Conservation (phyloP, 1,139 yeast species). For the Zygosaccharomyces pseudobailii region DNA sequence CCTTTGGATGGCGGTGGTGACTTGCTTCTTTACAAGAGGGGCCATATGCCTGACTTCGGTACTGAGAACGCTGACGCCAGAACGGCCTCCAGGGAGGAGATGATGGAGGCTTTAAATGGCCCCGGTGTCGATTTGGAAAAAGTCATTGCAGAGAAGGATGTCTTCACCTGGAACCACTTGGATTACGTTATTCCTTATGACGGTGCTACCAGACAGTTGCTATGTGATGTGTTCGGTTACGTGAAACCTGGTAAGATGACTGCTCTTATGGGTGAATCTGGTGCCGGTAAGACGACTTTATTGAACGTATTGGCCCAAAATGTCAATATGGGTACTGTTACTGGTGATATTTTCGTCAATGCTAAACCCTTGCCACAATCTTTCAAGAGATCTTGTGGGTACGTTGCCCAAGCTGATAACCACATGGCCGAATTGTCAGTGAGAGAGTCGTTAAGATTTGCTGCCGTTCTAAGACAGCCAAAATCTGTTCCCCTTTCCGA, state of each 20-base stretch:
- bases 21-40: conserved; percentile 51
- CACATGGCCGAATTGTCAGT: conserved; percentile 56
- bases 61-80: conserved; percentile 40
- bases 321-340: conserved; percentile 52
- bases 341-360: conserved; percentile 62
- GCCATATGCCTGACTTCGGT: conserved; percentile 44
- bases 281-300: conserved; percentile 66
- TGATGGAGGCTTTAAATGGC: conserved; percentile 42
- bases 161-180: conserved; percentile 52
- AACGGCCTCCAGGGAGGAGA: conserved; percentile 41
- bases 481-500: conserved; percentile 44
- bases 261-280: conserved; percentile 65
- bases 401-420: conserved; percentile 62
- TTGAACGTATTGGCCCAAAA: conserved; percentile 57
- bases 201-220: conserved; percentile 44
- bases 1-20: conserved; percentile 57
- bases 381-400: conserved; percentile 58
- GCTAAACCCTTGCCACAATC: conserved; percentile 49
- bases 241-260: conserved; percentile 63
- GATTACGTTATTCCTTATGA: conserved; percentile 49
- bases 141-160: conserved; percentile 39
- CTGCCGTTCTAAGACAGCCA: conserved; percentile 58
- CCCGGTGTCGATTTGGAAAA: conserved; percentile 38
- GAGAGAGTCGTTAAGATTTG: conserved; percentile 55
- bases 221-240: conserved; percentile 58